Evolutionary conservation across 345 rosid genomes (phyloP).

Genomic region (Aegle marmelos): DNA sequence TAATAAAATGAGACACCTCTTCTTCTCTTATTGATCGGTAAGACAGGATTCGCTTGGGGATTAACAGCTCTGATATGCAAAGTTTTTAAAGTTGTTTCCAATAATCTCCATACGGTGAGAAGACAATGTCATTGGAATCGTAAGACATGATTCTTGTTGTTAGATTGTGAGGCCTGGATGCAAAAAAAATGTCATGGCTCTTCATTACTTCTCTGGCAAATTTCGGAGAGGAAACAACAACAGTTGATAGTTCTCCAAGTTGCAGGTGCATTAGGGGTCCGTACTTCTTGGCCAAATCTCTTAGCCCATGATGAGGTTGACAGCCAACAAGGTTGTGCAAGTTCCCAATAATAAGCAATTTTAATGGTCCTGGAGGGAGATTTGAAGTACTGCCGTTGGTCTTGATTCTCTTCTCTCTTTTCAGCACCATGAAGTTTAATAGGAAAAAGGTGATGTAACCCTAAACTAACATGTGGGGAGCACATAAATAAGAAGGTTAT

Average conservation of each 20-base stretch:
- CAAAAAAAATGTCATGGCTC: constrained; percentile 27
- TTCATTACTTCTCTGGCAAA: constrained; percentile 27
- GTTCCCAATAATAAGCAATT: not conserved
- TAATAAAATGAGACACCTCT: not conserved
- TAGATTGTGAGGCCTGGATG: constrained; percentile 27
- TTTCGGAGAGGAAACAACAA: constrained; percentile 29
- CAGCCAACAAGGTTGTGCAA: constrained; percentile 4
- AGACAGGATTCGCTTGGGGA: not conserved
- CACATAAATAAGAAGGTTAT: too few relatives aligned
- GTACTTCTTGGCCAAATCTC: constrained; percentile 1
- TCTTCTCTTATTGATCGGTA: not conserved
- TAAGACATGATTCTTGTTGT: constrained; percentile 23
- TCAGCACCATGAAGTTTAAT: not conserved
- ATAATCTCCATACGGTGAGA: not conserved
- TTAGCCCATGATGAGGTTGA: constrained; percentile 28
- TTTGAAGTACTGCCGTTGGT: not conserved
- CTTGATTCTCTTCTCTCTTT: not conserved
- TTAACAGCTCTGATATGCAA: not conserved
- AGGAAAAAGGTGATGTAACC: constrained; percentile 11
- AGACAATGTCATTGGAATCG: not conserved
- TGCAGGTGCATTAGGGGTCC: constrained; percentile 39
- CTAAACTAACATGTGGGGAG: too few relatives aligned
- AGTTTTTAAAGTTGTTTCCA: not conserved
- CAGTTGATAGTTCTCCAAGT: constrained; percentile 30
- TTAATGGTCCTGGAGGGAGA: not conserved